phyloP scores from a whole-genome alignment of 2,329 filamentous ascomycete genomes.

The Aspergillus ruber region DNA sequence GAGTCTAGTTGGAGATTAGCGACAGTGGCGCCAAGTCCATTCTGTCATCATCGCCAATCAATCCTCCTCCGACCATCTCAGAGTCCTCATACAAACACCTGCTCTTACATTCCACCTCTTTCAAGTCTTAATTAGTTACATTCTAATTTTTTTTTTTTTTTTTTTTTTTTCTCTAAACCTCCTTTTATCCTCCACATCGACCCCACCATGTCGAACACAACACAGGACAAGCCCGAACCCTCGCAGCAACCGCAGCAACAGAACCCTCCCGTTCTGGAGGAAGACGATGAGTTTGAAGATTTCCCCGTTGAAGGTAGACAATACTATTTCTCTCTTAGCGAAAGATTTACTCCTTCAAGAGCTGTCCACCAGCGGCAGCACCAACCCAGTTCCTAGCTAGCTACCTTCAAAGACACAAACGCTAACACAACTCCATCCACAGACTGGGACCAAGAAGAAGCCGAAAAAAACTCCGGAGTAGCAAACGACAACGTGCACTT shows the following conservation, averaged over 20 bases:
- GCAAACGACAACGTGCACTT: constrained; percentile 63
- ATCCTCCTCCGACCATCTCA: background rate
- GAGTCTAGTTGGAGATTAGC: too few species aligned
- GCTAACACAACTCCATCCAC: background rate
- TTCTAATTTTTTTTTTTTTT: background rate
- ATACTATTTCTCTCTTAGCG: too few species aligned
- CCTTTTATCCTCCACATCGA: constrained; percentile 1
- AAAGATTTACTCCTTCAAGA: too few species aligned
- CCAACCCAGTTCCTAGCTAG: background rate
- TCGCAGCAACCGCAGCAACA: constrained; percentile 46
- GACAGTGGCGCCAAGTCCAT: too few species aligned
- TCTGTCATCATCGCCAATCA: background rate
- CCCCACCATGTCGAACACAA: constrained; percentile 42
- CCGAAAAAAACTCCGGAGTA: constrained; percentile 56
- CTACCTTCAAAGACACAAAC: background rate
- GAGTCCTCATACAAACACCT: background rate
- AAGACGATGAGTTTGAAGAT: constrained; percentile 98
- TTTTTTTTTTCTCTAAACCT: background rate
- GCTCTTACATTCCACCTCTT: background rate
- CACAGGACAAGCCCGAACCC: constrained; percentile 27
- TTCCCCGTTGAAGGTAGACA: constrained; percentile 85
- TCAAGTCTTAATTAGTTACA: background rate
- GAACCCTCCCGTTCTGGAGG: constrained; percentile 70
- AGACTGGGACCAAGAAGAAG: constrained; percentile 94
- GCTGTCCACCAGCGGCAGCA: too few species aligned